Base-by-base conservation (phyloP, 257 asterid genomes). In the Fraxinus excelsior region DNA sequence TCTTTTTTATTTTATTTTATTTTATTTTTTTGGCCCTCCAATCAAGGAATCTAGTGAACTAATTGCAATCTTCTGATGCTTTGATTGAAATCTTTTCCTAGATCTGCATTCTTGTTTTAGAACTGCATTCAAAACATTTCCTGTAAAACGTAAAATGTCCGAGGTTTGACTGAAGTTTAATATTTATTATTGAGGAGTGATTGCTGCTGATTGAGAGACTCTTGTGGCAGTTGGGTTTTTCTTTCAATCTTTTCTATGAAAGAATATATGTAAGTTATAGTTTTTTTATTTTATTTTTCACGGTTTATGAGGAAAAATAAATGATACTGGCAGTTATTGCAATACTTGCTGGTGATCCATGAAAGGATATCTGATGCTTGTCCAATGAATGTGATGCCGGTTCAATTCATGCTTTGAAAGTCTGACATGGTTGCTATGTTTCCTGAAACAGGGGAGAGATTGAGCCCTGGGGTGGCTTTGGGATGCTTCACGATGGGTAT, bases 381-480 rank as follows among this genome's bases (percentile, higher is more conserved):
- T 67, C 53, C 25, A 64, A 64, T 65, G 12, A 38, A 9, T 37
- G 21, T 32, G 25, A 8, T 34, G 32, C 75, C 70, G 12, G 76
- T 29, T 40, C 68, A 6, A 44, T 35, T 51, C 74, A 13, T 80
- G 72, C 66, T 25, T 64, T 46, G 67, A 73, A 71, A 76, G 67
- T 35, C 74, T 75, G 68, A 80, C 53, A 66, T 16, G 32, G 32
- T 62, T 68, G 44, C 34, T 49, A 51, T 74, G 68, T 49, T 75
- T 38, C 46, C 26, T 68, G 67, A 28, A 78, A 85, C 91, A 94
- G 95, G 97, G 71, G 98, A 94, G 81, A 87, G 97, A 51, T 86
- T 93, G 87, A 91, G 98, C 88, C 98, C 98, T 78, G 91, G 97
- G 94, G 93, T 91, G 44, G 44, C 44, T 38, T 35, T 7, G 38